These are phyloP conservation scores for Parietaria judaica DNA, from an alignment of 306 rosid species.

Conservation along the genomic window DNA sequence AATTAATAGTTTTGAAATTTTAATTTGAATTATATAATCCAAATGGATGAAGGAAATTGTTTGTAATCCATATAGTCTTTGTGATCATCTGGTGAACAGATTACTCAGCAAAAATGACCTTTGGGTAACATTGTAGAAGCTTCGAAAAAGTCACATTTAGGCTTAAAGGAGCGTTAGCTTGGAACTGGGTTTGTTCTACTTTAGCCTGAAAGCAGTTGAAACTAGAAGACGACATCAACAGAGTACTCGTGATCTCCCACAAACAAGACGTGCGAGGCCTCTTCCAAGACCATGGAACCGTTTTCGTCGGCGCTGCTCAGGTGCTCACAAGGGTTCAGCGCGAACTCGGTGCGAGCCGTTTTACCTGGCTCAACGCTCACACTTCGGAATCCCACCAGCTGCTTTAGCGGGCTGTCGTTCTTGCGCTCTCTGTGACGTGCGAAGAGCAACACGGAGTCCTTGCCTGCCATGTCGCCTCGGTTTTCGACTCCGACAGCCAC, in stretches of 20 bases:
- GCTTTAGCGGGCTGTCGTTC: slow-evolving; percentile 49
- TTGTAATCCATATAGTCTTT: no score
- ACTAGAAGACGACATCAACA: slow-evolving; percentile 49
- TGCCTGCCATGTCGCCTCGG: slow-evolving; percentile 65
- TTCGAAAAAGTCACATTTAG: no score
- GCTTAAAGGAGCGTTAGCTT: no score
- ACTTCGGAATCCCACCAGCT: slow-evolving; percentile 60
- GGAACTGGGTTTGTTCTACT: no score
- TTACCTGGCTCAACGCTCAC: slow-evolving; percentile 56
- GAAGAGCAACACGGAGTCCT: slow-evolving; percentile 67
- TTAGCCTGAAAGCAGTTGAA: not conserved
- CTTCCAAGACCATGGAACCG: slow-evolving; percentile 62
- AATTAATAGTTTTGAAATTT: no score
- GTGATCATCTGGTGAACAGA: no score
- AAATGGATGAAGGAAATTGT: no score
- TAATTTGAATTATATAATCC: no score
- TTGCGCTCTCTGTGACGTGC: slow-evolving; percentile 22
- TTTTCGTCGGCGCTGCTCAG: slow-evolving; percentile 60
- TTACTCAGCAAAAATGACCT: no score
- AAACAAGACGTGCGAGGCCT: slow-evolving; percentile 59
- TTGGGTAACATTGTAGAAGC: no score
- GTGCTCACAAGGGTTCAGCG: slow-evolving; percentile 71
- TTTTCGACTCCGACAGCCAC: slow-evolving; percentile 50
- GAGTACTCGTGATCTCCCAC: slow-evolving; percentile 68
- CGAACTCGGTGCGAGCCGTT: slow-evolving; percentile 41